Evolutionary conservation across 1,284 basidiomycete species (phyloP).

Genomic region (Cryptococcus sp.): DNA sequence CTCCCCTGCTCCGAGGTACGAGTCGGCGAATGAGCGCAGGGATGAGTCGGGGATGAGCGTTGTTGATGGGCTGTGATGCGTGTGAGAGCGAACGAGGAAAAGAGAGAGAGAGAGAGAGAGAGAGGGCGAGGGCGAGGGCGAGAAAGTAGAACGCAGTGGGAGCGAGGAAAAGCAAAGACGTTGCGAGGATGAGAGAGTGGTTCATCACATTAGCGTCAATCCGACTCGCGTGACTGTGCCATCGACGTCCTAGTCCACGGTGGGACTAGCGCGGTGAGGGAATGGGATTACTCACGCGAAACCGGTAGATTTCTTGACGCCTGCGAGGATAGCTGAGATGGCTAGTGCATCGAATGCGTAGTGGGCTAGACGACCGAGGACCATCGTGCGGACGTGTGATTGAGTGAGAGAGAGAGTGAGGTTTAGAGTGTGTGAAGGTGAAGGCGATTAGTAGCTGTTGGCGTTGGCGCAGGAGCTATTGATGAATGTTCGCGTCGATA

Average conservation of each 20-base stretch:
- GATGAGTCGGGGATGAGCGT: conserved; percentile 72
- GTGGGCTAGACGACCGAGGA: conserved; percentile 77
- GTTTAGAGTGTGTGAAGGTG: background rate
- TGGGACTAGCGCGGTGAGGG: too few relatives aligned
- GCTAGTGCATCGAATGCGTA: conserved; percentile 83
- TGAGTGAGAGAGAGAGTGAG: background rate
- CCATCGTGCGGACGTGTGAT: conserved; percentile 57
- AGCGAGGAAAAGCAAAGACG: too few relatives aligned
- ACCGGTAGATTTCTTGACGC: conserved; percentile 85
- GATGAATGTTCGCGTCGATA: too few relatives aligned
- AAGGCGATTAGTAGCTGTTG: background rate
- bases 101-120: background rate
- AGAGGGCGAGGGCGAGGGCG: too few relatives aligned
- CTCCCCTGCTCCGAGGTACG: conserved; percentile 84
- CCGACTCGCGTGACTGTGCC: too few relatives aligned
- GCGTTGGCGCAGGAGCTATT: too few relatives aligned
- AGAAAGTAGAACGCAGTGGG: too few relatives aligned
- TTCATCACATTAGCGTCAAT: too few relatives aligned
- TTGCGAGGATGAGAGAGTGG: too few relatives aligned
- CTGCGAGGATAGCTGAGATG: conserved; percentile 84
- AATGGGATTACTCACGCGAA: conserved; percentile 69
- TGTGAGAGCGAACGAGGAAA: background rate
- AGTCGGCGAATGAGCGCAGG: conserved; percentile 70
- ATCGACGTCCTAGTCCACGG: too few relatives aligned
- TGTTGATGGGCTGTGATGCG: conserved; percentile 65